Percentiles rank a stretch among this genome's conserved stretches.
Evolutionary conservation across 2,329 filamentous ascomycete species (phyloP).

Genomic region (Xylariaceae sp.): DNA sequence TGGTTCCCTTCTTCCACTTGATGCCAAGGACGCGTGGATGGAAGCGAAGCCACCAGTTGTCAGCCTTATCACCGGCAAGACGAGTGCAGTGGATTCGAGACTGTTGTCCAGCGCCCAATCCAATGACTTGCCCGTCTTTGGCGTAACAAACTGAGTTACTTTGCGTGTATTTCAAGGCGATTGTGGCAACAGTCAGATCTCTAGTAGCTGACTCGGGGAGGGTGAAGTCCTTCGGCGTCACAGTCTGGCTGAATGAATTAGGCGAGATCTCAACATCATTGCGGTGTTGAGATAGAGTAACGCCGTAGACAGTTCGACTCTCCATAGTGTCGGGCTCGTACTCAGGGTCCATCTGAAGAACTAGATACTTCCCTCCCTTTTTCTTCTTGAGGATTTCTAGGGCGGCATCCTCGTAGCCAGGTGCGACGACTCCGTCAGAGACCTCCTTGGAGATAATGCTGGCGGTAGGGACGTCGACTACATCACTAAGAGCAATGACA

Average conservation of each 20-base stretch:
- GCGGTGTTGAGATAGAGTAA: slow-evolving; percentile 87
- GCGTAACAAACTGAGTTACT: slow-evolving; percentile 99
- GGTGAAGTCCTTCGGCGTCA: slow-evolving; percentile 81
- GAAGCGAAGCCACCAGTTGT: slow-evolving; percentile 99
- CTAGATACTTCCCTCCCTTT: slow-evolving; percentile 96
- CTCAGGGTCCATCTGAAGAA: slow-evolving; percentile 90
- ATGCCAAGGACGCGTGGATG: slow-evolving; percentile 86
- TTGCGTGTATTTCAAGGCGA: slow-evolving; percentile 98
- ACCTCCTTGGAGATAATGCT: slow-evolving; percentile 99
- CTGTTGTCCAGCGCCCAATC: slow-evolving; percentile 95
- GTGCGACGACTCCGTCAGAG: slow-evolving; percentile 94
- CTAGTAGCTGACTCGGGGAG: slow-evolving; percentile 84
- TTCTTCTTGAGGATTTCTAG: slow-evolving; percentile 95
- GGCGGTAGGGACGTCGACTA: slow-evolving; percentile 90
- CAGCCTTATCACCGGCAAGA: slow-evolving; percentile 95
- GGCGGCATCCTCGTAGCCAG: slow-evolving; percentile 83
- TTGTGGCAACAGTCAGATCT: slow-evolving; percentile 93
- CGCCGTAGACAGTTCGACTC: slow-evolving; percentile 86
- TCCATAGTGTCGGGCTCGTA: slow-evolving; percentile 84
- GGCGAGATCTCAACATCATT: slow-evolving; percentile 90
- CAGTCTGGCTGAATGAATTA: slow-evolving; percentile 81
- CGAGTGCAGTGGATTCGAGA: slow-evolving; percentile 98
- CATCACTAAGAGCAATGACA: slow-evolving; percentile 89
- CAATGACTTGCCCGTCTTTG: slow-evolving; percentile 89
- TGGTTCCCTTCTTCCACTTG: slow-evolving; percentile 97